Evolutionary conservation across 352 stramenopile species (phyloP).

Genomic region (Pythium utonaiense): DNA sequence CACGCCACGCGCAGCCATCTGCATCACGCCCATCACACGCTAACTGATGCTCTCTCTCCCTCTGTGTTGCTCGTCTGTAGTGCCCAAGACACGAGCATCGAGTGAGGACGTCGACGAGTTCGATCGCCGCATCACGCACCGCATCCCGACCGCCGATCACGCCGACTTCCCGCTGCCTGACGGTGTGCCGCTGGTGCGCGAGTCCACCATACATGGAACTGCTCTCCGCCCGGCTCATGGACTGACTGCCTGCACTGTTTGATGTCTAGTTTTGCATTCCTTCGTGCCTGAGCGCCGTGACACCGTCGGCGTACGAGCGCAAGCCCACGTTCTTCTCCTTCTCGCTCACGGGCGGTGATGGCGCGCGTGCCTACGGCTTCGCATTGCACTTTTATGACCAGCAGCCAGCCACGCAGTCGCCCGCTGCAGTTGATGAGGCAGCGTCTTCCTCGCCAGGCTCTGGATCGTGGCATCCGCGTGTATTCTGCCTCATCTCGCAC

Average conservation of each 20-base stretch:
- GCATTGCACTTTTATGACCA: slow-evolving; percentile 58
- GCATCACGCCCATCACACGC: neutral
- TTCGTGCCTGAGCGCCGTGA: slow-evolving; percentile 37
- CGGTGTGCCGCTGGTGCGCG: slow-evolving; percentile 61
- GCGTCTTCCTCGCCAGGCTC: neutral
- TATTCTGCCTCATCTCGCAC: slow-evolving; percentile 76
- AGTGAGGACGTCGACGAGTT: slow-evolving; percentile 34
- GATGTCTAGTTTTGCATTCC: slow-evolving; percentile 65
- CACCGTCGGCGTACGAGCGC: slow-evolving; percentile 50
- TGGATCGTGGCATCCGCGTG: slow-evolving; percentile 43
- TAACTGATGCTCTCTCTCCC: neutral
- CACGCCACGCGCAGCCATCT: neutral
- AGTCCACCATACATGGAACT: slow-evolving; percentile 4
- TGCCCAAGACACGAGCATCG: neutral
- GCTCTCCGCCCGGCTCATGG: neutral
- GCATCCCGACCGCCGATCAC: slow-evolving; percentile 47
- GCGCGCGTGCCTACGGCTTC: slow-evolving; percentile 66
- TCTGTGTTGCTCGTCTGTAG: slow-evolving; percentile 2
- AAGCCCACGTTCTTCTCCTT: slow-evolving; percentile 80
- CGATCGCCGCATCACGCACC: slow-evolving; percentile 37
- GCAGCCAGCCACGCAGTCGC: neutral
- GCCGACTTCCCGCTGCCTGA: slow-evolving; percentile 62
- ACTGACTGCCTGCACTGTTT: neutral
- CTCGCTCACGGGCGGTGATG: slow-evolving; percentile 70
- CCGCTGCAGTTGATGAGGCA: neutral